phyloP scores from a whole-genome alignment of 192 early-diverging fungal genomes.

The Linnemannia zychae region DNA sequence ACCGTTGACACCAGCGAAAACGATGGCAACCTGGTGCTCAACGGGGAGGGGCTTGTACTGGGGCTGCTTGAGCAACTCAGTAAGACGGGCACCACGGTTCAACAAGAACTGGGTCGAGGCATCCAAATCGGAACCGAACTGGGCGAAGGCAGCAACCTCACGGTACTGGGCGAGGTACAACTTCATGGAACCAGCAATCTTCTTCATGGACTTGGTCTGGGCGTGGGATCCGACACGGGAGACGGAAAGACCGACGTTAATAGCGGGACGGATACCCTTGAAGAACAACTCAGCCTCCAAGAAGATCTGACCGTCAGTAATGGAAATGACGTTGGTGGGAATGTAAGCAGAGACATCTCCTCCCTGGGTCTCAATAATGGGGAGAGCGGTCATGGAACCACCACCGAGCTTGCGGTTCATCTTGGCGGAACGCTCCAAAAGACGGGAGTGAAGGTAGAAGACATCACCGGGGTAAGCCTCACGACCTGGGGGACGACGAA shows the following conservation, averaged over 20 bases:
- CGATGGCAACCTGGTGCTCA: conserved; percentile 97
- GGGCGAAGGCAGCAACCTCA: conserved; percentile 99
- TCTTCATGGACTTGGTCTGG: conserved; percentile 99
- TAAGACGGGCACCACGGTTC: conserved; percentile 99
- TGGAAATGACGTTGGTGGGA: conserved; percentile 99
- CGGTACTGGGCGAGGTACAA: conserved; percentile 99
- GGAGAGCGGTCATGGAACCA: conserved; percentile 98
- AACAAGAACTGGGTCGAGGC: conserved; percentile 99
- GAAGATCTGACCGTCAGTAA: conserved; percentile 99
- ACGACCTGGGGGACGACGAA: conserved; percentile 99
- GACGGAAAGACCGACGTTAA: conserved; percentile 99
- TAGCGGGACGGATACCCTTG: conserved; percentile 99
- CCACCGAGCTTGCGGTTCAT: conserved; percentile 97
- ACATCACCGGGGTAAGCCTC: conserved; percentile 99
- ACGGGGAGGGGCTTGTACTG: conserved; percentile 97
- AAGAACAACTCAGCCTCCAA: conserved; percentile 99
- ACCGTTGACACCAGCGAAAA: conserved; percentile 99
- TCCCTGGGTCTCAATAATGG: conserved; percentile 99
- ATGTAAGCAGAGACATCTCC: conserved; percentile 99
- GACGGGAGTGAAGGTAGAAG: conserved; percentile 99
- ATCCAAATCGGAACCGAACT: conserved; percentile 99
- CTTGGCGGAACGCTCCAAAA: conserved; percentile 99
- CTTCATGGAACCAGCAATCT: conserved; percentile 99
- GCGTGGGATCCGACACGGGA: conserved; percentile 99
- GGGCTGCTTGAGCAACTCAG: conserved; percentile 99